Evolutionary conservation across 2,329 filamentous ascomycete genomes (phyloP), one percentile per base, ranked within the genome.

Genomic region (Leptosphaerulina australis): DNA sequence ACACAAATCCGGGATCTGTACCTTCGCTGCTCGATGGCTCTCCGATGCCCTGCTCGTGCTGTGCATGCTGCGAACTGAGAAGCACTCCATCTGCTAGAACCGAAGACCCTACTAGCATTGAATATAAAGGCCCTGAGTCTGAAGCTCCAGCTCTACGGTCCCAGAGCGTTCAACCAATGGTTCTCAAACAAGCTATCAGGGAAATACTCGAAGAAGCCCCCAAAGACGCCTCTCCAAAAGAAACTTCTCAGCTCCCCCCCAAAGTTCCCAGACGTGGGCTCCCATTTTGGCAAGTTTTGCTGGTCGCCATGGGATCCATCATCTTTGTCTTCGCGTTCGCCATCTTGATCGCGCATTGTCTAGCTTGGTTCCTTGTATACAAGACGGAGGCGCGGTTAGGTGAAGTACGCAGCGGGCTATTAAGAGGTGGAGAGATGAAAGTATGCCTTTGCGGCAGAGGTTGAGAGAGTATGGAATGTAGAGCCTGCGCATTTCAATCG

Each of bases 401-500:
- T 11, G 63, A 66, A 24, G 55, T 60, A 25, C 51, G 60, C 7
- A 52, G 45, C 11, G 64, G 63, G 6, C 26, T 71, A 11, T 18
- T 66, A 26, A 55, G 53, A 26, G 59, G 66, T 2, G 64, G 68
- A 9, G 66, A 70, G 24, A 71, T 69, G 65, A 58, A 61, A 33
- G 26, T 71, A 6, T 70, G 66, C 59, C 56, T 71, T 12, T 71
- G 66, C 37, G 57, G 36, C 15, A 46, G 36, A 38, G 31, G 48
- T 15, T 51, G 18, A 51, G 14, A 25, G 22, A n/a, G n/a, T n/a
- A n/a, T n/a, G n/a, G n/a, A n/a, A n/a, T n/a, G n/a, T n/a, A n/a
- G n/a, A n/a, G n/a, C n/a, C n/a, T n/a, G n/a, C n/a, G n/a, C n/a
- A n/a, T n/a, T n/a, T n/a, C n/a, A n/a, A n/a, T n/a, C 4, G n/a